These are phyloP conservation scores for Phytophthora pluvialis DNA, from an alignment of 352 stramenopile genomes.

Conservation along the genomic window DNA sequence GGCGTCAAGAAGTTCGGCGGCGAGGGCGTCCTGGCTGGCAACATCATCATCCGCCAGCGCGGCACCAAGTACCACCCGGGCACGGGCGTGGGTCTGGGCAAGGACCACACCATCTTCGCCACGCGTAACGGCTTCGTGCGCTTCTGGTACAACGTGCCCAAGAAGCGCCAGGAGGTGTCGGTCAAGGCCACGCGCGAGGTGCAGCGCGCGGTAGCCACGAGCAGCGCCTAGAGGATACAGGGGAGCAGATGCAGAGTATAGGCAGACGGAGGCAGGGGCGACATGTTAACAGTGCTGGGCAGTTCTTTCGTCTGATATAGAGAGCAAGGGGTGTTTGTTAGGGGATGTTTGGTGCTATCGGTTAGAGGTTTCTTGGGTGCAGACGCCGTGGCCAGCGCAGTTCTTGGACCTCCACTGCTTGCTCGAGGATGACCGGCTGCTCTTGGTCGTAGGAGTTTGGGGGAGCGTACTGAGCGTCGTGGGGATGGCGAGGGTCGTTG, in stretches of 20 bases:
- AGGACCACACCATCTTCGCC: constrained; percentile 95
- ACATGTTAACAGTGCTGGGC: constrained; percentile 17
- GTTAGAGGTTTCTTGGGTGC: background rate
- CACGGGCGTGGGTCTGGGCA: constrained; percentile 94
- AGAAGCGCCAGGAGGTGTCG: constrained; percentile 88
- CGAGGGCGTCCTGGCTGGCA: constrained; percentile 90
- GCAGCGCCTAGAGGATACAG: constrained; percentile 30
- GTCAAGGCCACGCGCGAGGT: constrained; percentile 78
- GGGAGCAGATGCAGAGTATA: background rate
- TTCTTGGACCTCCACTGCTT: constrained; percentile 16
- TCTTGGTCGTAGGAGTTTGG: background rate
- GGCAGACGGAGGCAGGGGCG: background rate
- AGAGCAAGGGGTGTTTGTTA: background rate
- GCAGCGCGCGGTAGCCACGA: constrained; percentile 40
- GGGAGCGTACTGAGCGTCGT: constrained; percentile 4
- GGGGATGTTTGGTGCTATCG: background rate
- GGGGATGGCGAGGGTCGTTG: constrained; percentile 23
- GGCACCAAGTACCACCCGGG: constrained; percentile 96
- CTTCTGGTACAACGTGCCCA: constrained; percentile 91
- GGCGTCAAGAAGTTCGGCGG: constrained; percentile 97
- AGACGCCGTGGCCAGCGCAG: constrained; percentile 3
- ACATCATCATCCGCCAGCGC: constrained; percentile 98
- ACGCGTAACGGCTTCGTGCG: constrained; percentile 88
- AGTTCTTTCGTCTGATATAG: constrained; percentile 13
- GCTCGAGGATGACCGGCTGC: constrained; percentile 22